Evolutionary conservation across 2,329 filamentous ascomycete genomes (phyloP).

Genomic region (Trichoderma sp.): DNA sequence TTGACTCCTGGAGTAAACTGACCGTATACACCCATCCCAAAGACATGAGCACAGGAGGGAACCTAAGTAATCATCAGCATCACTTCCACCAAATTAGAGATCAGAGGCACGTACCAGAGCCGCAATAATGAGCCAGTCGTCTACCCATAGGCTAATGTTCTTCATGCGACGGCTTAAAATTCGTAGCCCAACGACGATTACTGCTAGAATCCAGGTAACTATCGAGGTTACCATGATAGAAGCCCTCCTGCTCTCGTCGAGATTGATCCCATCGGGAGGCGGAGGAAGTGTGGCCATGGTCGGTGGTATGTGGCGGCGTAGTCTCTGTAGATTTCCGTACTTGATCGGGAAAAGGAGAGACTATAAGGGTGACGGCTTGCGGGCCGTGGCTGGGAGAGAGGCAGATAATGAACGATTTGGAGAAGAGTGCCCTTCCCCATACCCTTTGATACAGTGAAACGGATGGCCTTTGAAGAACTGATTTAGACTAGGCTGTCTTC

Average conservation of each 20-base stretch:
- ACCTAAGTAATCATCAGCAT: conserved; percentile 6
- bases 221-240: conserved; percentile 23
- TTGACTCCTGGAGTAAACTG: not conserved
- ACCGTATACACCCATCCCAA: conserved; percentile 24
- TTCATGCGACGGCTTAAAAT: conserved; percentile 25
- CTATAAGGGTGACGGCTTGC: not conserved
- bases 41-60: conserved; percentile 22
- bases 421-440: not conserved
- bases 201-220: conserved; percentile 23
- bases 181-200: conserved; percentile 23
- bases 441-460: not conserved
- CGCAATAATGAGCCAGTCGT: conserved; percentile 28
- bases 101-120: conserved; percentile 23
- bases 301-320: not conserved
- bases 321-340: not conserved
- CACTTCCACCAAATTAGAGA: not conserved
- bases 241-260: conserved; percentile 24
- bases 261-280: conserved; percentile 25
- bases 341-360: not conserved
- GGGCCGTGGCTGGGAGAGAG: not conserved
- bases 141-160: conserved; percentile 24
- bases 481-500: not conserved
- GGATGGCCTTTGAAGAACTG: not conserved
- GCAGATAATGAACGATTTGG: not conserved
- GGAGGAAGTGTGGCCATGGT: conserved; percentile 10